Base-by-base conservation (phyloP, 441 rosid species). In the Kokia cookei region DNA sequence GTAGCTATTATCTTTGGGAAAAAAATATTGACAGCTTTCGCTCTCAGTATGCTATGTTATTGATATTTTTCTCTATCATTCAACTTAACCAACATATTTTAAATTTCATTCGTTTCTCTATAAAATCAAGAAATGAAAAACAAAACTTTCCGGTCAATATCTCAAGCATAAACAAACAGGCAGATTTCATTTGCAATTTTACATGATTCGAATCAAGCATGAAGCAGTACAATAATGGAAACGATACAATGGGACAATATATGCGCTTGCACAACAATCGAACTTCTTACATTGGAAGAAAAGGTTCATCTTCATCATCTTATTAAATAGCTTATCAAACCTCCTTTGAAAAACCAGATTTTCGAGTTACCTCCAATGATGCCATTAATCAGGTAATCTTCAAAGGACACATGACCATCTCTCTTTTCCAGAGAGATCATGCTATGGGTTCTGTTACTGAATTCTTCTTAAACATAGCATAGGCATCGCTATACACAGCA, bases 391-490 rank as follows among this genome's bases (percentile, higher is more conserved):
- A 8, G 40, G 71, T 55, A 65, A 51, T 53, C 58, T 53, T 53
- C 58, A 55, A 19, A 11, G 60, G 9, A 19, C 10, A 55, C 11
- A 55, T 55, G 60, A 19, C 60, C 60, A 55, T 22, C 27, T 1
- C 8, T 32, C 37, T 32, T 9, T 69, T 47, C 35, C 43, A 27
- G 17, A 59, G 14, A 4, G 70, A 74, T 86, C 84, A 88, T 57
- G 75, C 83, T 0, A 72, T 77, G 17, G 79, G 78, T 1, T 78
- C 75, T 24, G 57, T 1, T 3, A 77, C 57, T 8, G 75, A 13
- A 17, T 78, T 80, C 97, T 84, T 93, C 73, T 89, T 89, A 76
- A 90, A 60, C 71, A 93, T 76, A 42, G 89, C 90, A 64, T 85
- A 86, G 53, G 90, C 92, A 70, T 91, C 97, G 7, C 69, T 65